Evolutionary conservation across 2,329 filamentous ascomycete genomes (phyloP), one percentile per base, ranked within the genome.

Genomic region (Neofusicoccum kwambonambiense): DNA sequence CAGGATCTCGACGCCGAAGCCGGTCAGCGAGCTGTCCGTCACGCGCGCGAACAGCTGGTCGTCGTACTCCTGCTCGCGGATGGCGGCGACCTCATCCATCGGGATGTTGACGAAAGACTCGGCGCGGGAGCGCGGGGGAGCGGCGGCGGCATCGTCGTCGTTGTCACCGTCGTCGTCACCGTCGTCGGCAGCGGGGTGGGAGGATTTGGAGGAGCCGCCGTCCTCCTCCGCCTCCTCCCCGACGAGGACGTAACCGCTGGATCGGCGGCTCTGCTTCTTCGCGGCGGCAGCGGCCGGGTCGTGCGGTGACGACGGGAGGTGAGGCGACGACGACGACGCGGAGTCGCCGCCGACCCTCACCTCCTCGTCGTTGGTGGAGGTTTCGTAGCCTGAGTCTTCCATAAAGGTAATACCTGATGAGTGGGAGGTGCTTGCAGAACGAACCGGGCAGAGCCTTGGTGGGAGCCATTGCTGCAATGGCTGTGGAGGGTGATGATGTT

Each of bases 1-100:
- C 50, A 64, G 27, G 3, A 54, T 15, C n/a, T 64, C 50, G 9
- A 44, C 34, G 50, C 49, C 61, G 39, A 64, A 64, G 37, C 49
- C 31, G 27, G 27, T 13, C 15, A 47, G 12, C 13, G 61, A 64
- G 2, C 15, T n/a, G 37, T 64, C 61, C 13, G 61, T 64, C n/a
- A 64, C 42, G 17, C 44, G 51, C 17, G 19, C 37, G 22, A 13
- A 41, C 27, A 49, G 47, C 15, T 1, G 12, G 7, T 58, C 62
- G 4, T 31, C 44, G 42, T 34, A 34, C 42, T 64, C 62, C n/a
- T 64, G 27, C 13, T n/a, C 19, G 31, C 44, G 41, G 41, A 57
- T 49, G n/a, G 51, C 42, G 2, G 17, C 35, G 37, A 45, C 34
- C 35, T 64, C 62, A 8, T 22, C 34, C 19, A 9, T 31, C 7